Base-by-base conservation (phyloP, 345 rosid species). In the Eucalyptus leucophloia region DNA sequence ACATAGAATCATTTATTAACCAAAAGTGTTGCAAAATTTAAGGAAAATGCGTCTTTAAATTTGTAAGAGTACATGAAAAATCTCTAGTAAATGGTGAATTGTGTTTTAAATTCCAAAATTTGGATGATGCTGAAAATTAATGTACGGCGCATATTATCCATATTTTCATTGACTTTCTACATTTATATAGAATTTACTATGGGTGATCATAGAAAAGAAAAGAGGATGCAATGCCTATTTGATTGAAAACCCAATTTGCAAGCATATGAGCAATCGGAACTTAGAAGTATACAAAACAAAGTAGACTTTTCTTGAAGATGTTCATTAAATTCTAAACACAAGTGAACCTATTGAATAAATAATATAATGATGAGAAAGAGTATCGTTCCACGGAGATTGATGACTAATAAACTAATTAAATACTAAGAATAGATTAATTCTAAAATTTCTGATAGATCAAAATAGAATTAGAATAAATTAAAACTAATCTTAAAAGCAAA, bases 331-430 rank as follows among this genome's bases (percentile, higher is more conserved):
- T 53, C 10, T 53, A 53, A 53, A 19, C 0, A 2, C 56, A 53
- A 53, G 10, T 8, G 56, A 53, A 53, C 2, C 0, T 19, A 0
- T 53, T 0, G 2, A 19, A 53, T 0, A 53, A 53, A 0, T 53
- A 53, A 53, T 53, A 53, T 53, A 53, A 53, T 53, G 4, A 53
- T 19, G 0, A 53, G 4, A 51, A 51, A 18, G 23, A 51, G 9
- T 51, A 51, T 51, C 4, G 4, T 53, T 1, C 1, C 0, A 19
- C 1, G 1, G 56, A 53, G 24, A 53, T 53, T 53, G 56, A 53
- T 53, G 4, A 53, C 1, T 53, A 53, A 19, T 53, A 53, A 19
- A 53, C 11, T 53, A 53, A 53, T 8, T 53, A 53, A 53, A 53
- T 51, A 7, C 4, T 51, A 17, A 51, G 54, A 51, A 7, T 7